phyloP scores from a whole-genome alignment of 2,329 filamentous ascomycete species.

The Pseudogymnoascus sp. region DNA sequence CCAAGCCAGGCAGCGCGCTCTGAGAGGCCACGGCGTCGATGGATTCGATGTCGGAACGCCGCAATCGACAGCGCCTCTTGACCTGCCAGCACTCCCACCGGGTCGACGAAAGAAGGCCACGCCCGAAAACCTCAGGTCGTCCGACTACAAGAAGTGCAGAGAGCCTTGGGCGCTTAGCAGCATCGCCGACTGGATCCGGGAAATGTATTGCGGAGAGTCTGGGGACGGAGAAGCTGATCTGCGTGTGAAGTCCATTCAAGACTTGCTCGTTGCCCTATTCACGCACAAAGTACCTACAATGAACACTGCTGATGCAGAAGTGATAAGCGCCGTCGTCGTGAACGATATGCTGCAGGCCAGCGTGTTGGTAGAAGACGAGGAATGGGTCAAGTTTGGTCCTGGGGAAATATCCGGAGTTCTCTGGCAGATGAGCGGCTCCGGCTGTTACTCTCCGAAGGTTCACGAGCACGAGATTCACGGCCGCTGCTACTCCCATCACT shows the following conservation, averaged over 20 bases:
- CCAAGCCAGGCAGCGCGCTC: constrained; percentile 45
- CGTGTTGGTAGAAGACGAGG: constrained; percentile 79
- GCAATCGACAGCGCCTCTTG: constrained; percentile 56
- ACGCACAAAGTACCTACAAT: constrained; percentile 94
- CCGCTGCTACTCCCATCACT: constrained; percentile 89
- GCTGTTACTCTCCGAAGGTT: constrained; percentile 81
- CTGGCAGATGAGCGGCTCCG: constrained; percentile 84
- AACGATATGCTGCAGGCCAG: constrained; percentile 71
- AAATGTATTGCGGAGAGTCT: constrained; percentile 53
- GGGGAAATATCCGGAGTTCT: constrained; percentile 81
- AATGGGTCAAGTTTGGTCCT: constrained; percentile 90
- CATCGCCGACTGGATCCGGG: constrained; percentile 79
- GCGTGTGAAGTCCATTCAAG: constrained; percentile 74
- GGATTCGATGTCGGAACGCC: constrained; percentile 50
- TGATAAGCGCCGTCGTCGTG: constrained; percentile 70
- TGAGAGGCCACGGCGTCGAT: constrained; percentile 44
- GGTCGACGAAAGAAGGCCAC: constrained; percentile 77
- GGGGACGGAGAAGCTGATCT: constrained; percentile 80
- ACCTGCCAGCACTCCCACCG: constrained; percentile 75
- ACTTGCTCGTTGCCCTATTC: constrained; percentile 82
- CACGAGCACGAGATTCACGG: constrained; percentile 60
- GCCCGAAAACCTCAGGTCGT: constrained; percentile 70
- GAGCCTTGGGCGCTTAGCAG: constrained; percentile 92
- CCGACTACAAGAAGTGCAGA: constrained; percentile 74
- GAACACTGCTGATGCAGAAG: constrained; percentile 95